Base-by-base conservation (phyloP, 23 red algal genomes). In the Gracilaria gracilis region DNA sequence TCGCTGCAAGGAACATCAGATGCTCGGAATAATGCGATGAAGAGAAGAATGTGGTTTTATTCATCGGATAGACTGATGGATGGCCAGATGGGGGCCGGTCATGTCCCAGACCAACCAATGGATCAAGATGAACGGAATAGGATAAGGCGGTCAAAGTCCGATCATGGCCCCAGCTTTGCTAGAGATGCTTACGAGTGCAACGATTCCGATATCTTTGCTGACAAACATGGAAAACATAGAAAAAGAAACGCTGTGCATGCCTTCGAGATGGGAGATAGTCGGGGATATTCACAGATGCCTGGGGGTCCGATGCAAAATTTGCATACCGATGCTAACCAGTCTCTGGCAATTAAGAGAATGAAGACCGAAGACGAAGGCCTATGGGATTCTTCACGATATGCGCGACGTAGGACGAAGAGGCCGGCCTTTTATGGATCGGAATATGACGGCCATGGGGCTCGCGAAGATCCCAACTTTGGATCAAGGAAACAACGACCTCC, bases 361-460 rank as follows among this genome's bases (percentile, higher is more conserved):
- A 85, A 50, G 59, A 66, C 65, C 39, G 81, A 50, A 25, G 59
- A 46, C 35, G 81, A 50, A 50, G 40, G 51, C 4, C 81, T 65
- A 16, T 37, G 40, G 54, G 81, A 85, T 25, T 82, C 79, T 23
- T 61, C 79, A 4, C 35, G 55, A 64, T 65, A 82, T 50, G 72
- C 72, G 0, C 40, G 58, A 61, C 55, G 79, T 19, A 82, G 53
- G 32, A 62, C 50, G 20, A 65, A 82, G 17, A 1, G 54, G 57
- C 53, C 55, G 28, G 79, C 58, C 21, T 65, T 57, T 38, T 82
- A 62, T 23, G 79, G 58, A n/a, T 61, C 53, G 1, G 79, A 65
- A 82, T 77, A 46, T 34, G 79, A 82, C 9, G 50, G 19, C 29
- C 38, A 47, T n/a, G 51, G 16, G 16, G 1, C 37, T 24, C 58